A percentile compares a stretch with the other conserved stretches of the same genome.
These are phyloP conservation scores for Triticum turgidum DNA, from an alignment of 176 grass and related monocot species.

Conservation along the genomic window DNA sequence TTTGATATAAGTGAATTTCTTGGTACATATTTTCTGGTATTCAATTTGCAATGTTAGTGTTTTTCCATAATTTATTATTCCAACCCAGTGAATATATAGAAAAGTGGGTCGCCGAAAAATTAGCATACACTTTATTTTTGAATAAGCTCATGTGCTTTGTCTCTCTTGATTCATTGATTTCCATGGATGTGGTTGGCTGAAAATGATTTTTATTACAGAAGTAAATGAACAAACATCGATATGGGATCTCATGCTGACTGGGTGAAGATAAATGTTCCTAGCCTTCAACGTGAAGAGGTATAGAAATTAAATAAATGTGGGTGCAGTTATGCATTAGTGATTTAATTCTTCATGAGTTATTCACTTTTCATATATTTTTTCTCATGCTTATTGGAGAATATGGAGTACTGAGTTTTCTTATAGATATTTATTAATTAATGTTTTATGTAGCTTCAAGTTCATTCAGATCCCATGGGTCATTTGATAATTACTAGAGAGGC, in stretches of 20 bases:
- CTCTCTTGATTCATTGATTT: neutral
- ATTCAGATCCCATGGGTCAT: neutral
- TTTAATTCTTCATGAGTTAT: neutral
- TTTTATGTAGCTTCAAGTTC: neutral
- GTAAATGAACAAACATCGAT: conserved; percentile 53
- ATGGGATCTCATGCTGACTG: conserved; percentile 78
- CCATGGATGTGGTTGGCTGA: conserved; percentile 1
- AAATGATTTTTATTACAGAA: conserved; percentile 49
- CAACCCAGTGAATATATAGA: no score
- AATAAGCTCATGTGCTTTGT: neutral
- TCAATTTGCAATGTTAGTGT: no score
- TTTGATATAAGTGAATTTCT: no score
- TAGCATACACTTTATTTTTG: no score
- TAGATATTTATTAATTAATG: neutral
- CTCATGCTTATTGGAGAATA: neutral
- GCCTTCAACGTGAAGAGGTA: conserved; percentile 71
- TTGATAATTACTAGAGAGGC: neutral
- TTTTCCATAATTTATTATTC: no score
- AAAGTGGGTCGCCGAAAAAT: no score
- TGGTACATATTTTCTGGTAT: no score
- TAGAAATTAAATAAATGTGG: neutral
- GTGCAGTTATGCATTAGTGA: neutral
- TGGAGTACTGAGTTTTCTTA: neutral
- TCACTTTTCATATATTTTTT: neutral
- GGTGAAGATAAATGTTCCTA: conserved; percentile 91